Evolutionary conservation across 345 rosid species (phyloP).

Genomic region (Aegle marmelos): DNA sequence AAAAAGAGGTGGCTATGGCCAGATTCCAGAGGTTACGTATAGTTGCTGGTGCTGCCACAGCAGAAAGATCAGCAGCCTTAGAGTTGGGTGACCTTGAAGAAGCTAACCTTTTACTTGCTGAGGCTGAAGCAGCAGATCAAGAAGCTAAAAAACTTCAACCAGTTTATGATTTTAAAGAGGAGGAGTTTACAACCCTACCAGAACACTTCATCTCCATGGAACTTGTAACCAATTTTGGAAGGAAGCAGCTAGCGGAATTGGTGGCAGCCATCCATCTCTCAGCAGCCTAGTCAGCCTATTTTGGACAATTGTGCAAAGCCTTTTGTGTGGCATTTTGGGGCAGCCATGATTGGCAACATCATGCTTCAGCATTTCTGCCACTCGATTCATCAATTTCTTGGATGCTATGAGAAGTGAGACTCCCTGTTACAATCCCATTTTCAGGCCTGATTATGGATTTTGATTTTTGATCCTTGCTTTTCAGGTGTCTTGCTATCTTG

Average conservation of each 20-base stretch:
- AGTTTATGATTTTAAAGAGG: constrained; percentile 48
- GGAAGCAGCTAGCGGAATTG: constrained; percentile 57
- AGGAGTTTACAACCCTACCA: constrained; percentile 45
- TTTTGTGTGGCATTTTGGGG: constrained; percentile 5
- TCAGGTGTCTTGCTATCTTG: background rate
- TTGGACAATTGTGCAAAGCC: background rate
- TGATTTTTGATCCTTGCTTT: background rate
- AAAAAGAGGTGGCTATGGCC: constrained; percentile 71
- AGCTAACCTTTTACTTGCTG: constrained; percentile 68
- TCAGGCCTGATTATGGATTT: constrained; percentile 1
- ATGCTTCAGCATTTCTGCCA: background rate
- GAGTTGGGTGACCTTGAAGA: constrained; percentile 73
- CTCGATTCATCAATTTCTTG: background rate
- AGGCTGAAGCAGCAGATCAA: constrained; percentile 70
- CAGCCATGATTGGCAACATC: constrained; percentile 4
- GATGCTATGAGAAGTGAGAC: constrained; percentile 5
- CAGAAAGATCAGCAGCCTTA: constrained; percentile 76
- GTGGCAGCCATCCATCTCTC: constrained; percentile 41
- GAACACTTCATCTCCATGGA: constrained; percentile 71
- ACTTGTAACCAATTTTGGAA: constrained; percentile 58
- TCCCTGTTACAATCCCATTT: background rate
- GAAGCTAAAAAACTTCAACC: constrained; percentile 68
- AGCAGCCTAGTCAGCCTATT: constrained; percentile 13
- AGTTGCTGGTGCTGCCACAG: constrained; percentile 58
- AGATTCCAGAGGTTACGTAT: constrained; percentile 67